These are phyloP conservation scores for Aspergillus indologenus DNA, from an alignment of 495 filamentous ascomycete species.

Conservation along the genomic window DNA sequence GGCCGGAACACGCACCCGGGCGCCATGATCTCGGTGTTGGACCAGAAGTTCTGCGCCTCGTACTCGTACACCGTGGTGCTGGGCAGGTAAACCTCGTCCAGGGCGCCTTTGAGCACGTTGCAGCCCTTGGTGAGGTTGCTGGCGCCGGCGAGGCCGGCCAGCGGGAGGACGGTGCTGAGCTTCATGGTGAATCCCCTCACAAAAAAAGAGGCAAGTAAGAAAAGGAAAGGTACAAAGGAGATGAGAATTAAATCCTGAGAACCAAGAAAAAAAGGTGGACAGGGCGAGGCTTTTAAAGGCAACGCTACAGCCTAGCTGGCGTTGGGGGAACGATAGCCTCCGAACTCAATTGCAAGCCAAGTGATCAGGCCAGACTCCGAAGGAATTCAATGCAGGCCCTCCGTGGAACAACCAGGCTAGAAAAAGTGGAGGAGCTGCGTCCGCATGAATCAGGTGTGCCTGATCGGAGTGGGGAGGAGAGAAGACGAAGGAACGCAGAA, in stretches of 20 bases:
- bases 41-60: constrained; percentile 36
- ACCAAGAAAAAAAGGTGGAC: background rate
- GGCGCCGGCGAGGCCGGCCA: constrained; percentile 19
- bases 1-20: constrained; percentile 37
- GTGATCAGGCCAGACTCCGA: background rate
- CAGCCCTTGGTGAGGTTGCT: constrained; percentile 18
- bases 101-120: constrained; percentile 17
- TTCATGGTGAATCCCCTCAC: constrained; percentile 18
- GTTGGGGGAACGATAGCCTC: too few relatives aligned
- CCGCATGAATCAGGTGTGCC: background rate
- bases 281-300: background rate
- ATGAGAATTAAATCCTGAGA: background rate
- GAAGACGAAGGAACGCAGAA: too few relatives aligned
- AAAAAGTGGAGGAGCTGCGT: background rate
- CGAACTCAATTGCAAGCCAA: background rate
- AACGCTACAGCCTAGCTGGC: too few relatives aligned
- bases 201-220: background rate
- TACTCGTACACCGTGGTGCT: constrained; percentile 28
- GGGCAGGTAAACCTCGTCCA: constrained; percentile 24
- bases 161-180: constrained; percentile 16
- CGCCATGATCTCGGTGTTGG: constrained; percentile 35
- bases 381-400: background rate
- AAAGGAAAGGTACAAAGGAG: background rate
- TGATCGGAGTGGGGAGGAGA: background rate
- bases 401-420: background rate